phyloP scores from a whole-genome alignment of 345 rosid genomes.

The Eucalyptus tenuipes region DNA sequence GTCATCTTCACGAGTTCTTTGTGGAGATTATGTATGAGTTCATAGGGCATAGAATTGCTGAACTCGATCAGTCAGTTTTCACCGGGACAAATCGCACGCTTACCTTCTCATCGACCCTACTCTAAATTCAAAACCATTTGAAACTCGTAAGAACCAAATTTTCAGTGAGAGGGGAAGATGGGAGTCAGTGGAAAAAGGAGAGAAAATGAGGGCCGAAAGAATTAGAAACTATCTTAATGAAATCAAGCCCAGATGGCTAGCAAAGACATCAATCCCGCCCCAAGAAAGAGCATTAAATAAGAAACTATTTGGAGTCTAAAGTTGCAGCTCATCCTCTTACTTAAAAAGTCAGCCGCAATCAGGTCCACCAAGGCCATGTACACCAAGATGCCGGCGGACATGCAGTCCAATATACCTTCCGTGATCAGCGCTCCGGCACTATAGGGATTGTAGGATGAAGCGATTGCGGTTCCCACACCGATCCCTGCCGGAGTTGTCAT shows the following conservation, averaged over 20 bases:
- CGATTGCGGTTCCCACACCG: constrained; percentile 48
- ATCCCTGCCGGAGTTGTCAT: constrained; percentile 69
- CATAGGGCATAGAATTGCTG: not conserved
- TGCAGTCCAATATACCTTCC: constrained; percentile 73
- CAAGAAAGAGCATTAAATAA: constrained; percentile 66
- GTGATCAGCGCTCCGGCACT: constrained; percentile 48
- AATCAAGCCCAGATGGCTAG: constrained; percentile 77
- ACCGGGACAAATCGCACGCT: not conserved
- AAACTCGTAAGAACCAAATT: not conserved
- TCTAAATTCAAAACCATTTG: not conserved
- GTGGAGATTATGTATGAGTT: not conserved
- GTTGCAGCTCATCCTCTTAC: constrained; percentile 87
- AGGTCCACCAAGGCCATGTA: constrained; percentile 95
- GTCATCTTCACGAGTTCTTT: not conserved
- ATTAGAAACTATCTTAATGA: not conserved
- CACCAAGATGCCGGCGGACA: constrained; percentile 81
- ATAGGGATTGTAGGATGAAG: constrained; percentile 50
- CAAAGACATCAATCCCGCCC: constrained; percentile 83
- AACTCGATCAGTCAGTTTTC: not conserved
- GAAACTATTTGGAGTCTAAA: constrained; percentile 64
- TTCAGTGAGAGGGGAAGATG: not conserved
- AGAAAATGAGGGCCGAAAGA: not conserved
- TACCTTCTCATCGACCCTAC: not conserved
- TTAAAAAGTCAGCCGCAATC: constrained; percentile 85
- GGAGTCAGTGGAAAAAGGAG: not conserved